These are phyloP conservation scores for Psidium guajava DNA, from an alignment of 345 rosid species.

Conservation along the genomic window DNA sequence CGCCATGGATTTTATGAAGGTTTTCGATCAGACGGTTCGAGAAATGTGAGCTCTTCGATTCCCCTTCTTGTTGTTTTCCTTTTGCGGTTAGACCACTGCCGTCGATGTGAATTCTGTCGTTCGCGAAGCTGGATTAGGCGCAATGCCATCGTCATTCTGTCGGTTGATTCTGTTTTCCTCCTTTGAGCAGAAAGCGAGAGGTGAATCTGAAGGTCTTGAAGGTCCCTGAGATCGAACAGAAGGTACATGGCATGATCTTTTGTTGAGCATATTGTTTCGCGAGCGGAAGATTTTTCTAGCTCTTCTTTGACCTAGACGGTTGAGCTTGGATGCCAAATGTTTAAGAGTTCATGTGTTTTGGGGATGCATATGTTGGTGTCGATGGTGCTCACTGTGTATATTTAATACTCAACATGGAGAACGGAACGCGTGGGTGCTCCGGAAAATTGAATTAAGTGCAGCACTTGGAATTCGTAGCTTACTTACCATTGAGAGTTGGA, in stretches of 20 bases:
- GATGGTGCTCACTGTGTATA: neutral
- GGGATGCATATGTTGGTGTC: neutral
- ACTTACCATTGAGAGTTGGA: neutral
- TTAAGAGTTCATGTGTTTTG: neutral
- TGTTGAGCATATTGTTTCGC: neutral
- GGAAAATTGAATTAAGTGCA: neutral
- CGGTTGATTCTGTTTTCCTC: neutral
- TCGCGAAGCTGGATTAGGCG: neutral
- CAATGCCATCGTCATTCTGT: neutral
- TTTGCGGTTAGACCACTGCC: neutral
- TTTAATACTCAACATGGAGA: neutral
- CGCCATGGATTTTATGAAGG: slow-evolving; percentile 98
- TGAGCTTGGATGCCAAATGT: neutral
- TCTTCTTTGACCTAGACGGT: neutral
- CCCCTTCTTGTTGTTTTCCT: neutral
- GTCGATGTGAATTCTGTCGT: neutral
- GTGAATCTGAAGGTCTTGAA: slow-evolving; percentile 94
- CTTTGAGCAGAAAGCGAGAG: slow-evolving; percentile 71
- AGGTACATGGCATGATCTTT: slow-evolving; percentile 26
- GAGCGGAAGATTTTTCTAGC: neutral
- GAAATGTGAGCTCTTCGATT: slow-evolving; percentile 60
- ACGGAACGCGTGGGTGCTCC: neutral
- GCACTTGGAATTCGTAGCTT: neutral
- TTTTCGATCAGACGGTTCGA: slow-evolving; percentile 91
- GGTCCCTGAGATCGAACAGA: slow-evolving; percentile 97